Base-by-base conservation (phyloP, 225 moss, liverwort and hornwort genomes). In the Bryum argenteum region DNA sequence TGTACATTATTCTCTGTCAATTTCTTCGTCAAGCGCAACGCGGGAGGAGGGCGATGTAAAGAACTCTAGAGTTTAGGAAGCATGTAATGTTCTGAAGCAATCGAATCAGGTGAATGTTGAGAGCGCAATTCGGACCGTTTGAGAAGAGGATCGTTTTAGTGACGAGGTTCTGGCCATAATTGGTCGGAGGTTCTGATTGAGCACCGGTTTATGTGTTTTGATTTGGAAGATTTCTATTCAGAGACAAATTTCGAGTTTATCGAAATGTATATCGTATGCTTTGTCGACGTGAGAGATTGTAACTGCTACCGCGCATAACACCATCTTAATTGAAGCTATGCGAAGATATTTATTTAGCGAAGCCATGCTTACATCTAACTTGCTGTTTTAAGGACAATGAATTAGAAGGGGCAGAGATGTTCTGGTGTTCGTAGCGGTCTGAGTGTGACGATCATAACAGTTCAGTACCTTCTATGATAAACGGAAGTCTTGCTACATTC, bases 221-320 rank as follows among this genome's bases (percentile, higher is more conserved):
- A 23, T 23, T 72, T 42, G 16, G 15, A 41, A 41, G 12, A 41
- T 14, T 24, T 13, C 26, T 63, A 14, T 54, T 18, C 54, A 26
- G 60, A 12, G 24, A 9, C 41, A 26, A 53, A 13, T 24, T n/a
- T 9, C 18, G 14, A 42, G 23, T 40, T 10, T 26, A 3, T 63
- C 18, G 23, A 42, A 41, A 53, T 72, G 1, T 24, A 1, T 5
- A n/a, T 41, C 24, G 41, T 51, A 42, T 18, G 63, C 40, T 41
- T 24, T 63, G 23, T 62, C 12, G 20, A 53, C 40, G 62, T 62
- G 11, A 9, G n/a, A 71, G 62, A 18, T n/a, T 62, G 1, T 63
- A 42, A 26, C n/a, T n/a, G n/a, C n/a, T n/a, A n/a, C n/a, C n/a
- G 14, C 6, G 40, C 43, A 47, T 0, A 37, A 20, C 47, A 9